A percentile compares a stretch with the other conserved stretches of the same genome.
Evolutionary conservation across 1,139 yeast genomes (phyloP).

Genomic region (Wickerhamomyces sp.): DNA sequence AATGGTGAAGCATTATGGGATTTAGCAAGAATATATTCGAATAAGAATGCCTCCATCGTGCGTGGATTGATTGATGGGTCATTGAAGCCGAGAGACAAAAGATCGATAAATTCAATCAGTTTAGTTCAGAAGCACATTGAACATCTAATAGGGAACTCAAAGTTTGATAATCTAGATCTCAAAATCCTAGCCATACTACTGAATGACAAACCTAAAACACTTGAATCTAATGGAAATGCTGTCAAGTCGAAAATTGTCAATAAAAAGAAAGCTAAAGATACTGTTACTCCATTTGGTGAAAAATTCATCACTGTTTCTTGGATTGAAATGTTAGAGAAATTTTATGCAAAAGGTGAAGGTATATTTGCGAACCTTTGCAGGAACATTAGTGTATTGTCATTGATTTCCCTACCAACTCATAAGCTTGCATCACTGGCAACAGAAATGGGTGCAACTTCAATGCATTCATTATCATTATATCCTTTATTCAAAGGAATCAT

Average conservation of each 20-base stretch:
- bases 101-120: slow-evolving; percentile 12
- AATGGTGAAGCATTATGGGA: slow-evolving; percentile 62
- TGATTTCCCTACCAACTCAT: slow-evolving; percentile 44
- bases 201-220: slow-evolving; percentile 1
- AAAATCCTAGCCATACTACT: slow-evolving; percentile 34
- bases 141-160: slow-evolving; percentile 37
- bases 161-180: slow-evolving; percentile 38
- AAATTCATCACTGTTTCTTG: slow-evolving; percentile 48
- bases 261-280: slow-evolving; percentile 7
- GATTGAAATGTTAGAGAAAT: slow-evolving; percentile 52
- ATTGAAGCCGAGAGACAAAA: slow-evolving; percentile 22
- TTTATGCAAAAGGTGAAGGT: slow-evolving; percentile 54
- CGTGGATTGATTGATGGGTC: slow-evolving; percentile 51
- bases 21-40: slow-evolving; percentile 48
- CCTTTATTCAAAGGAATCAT: slow-evolving; percentile 55
- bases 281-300: slow-evolving; percentile 38
- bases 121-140: slow-evolving; percentile 32
- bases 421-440: slow-evolving; percentile 39
- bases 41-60: slow-evolving; percentile 40
- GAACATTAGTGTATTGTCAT: slow-evolving; percentile 46
- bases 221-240: background rate
- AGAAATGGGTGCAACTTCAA: slow-evolving; percentile 40
- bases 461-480: slow-evolving; percentile 36
- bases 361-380: slow-evolving; percentile 41
- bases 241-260: background rate